Evolutionary conservation across 2,329 filamentous ascomycete genomes (phyloP).

Genomic region (Bipolaris gigantea): DNA sequence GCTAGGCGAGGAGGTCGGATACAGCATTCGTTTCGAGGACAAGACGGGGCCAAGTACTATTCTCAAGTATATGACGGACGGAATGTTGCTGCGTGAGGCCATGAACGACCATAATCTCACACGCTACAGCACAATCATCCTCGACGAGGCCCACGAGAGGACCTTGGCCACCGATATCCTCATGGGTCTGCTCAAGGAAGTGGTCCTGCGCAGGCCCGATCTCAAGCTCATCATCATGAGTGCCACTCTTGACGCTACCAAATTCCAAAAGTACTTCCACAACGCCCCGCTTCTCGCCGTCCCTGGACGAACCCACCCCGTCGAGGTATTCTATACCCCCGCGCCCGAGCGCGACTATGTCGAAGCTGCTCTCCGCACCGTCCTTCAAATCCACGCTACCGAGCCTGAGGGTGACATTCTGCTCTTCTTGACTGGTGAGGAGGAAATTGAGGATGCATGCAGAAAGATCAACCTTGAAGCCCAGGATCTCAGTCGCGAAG

Average conservation of each 20-base stretch:
- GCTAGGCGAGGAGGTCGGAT: conserved; percentile 90
- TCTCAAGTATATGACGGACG: conserved; percentile 99
- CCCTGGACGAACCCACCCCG: conserved; percentile 90
- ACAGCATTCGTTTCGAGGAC: conserved; percentile 97
- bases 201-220: conserved; percentile 79
- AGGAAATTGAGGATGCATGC: conserved; percentile 96
- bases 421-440: conserved; percentile 94
- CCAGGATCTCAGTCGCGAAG: conserved; percentile 89
- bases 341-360: conserved; percentile 97
- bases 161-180: conserved; percentile 95
- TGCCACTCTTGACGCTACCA: conserved; percentile 92
- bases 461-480: conserved; percentile 88
- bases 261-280: conserved; percentile 97
- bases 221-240: conserved; percentile 96
- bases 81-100: conserved; percentile 95
- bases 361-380: conserved; percentile 90
- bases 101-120: conserved; percentile 86
- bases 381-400: conserved; percentile 92
- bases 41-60: conserved; percentile 82
- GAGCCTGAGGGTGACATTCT: conserved; percentile 92
- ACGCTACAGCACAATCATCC: conserved; percentile 94
- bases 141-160: conserved; percentile 96
- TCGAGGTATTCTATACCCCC: conserved; percentile 98
- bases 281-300: conserved; percentile 91
- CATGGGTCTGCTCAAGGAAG: conserved; percentile 93